A percentile compares a stretch with the other conserved stretches of the same genome.
These are phyloP conservation scores for Aspergillus panamensis DNA, from an alignment of 495 filamentous ascomycete genomes.

Conservation along the genomic window DNA sequence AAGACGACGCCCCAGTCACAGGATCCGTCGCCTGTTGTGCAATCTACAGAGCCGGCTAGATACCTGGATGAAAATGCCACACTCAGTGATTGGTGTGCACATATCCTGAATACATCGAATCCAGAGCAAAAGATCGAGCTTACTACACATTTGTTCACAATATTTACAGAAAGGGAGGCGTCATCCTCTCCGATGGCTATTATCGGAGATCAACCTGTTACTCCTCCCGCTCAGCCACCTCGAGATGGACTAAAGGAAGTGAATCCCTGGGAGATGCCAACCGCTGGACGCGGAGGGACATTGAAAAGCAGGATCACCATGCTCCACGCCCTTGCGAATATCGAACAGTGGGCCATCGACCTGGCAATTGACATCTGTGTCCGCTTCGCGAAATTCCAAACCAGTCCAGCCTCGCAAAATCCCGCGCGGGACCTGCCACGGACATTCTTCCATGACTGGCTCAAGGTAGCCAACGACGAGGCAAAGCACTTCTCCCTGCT, in stretches of 20 bases:
- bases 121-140: slow-evolving; percentile 54
- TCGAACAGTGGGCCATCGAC: slow-evolving; percentile 54
- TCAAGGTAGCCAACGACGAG: slow-evolving; percentile 53
- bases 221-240: slow-evolving; percentile 43
- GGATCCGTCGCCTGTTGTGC: background rate
- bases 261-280: slow-evolving; percentile 42
- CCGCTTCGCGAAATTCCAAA: slow-evolving; percentile 49
- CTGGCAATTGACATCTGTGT: slow-evolving; percentile 54
- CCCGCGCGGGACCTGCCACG: slow-evolving; percentile 37
- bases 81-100: slow-evolving; percentile 51
- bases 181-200: slow-evolving; percentile 45
- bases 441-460: slow-evolving; percentile 52
- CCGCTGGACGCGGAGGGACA: slow-evolving; percentile 41
- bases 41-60: slow-evolving; percentile 15
- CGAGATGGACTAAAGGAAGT: slow-evolving; percentile 43
- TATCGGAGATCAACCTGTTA: slow-evolving; percentile 33
- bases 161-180: slow-evolving; percentile 40
- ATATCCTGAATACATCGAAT: slow-evolving; percentile 48
- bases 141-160: slow-evolving; percentile 44
- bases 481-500: slow-evolving; percentile 54
- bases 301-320: slow-evolving; percentile 49
- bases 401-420: slow-evolving; percentile 19
- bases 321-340: slow-evolving; percentile 52
- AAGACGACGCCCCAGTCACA: slow-evolving; percentile 13
- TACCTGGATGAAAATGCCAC: slow-evolving; percentile 46